phyloP scores from a whole-genome alignment of 495 filamentous ascomycete genomes.

The Amphirosellinia nigrospora region DNA sequence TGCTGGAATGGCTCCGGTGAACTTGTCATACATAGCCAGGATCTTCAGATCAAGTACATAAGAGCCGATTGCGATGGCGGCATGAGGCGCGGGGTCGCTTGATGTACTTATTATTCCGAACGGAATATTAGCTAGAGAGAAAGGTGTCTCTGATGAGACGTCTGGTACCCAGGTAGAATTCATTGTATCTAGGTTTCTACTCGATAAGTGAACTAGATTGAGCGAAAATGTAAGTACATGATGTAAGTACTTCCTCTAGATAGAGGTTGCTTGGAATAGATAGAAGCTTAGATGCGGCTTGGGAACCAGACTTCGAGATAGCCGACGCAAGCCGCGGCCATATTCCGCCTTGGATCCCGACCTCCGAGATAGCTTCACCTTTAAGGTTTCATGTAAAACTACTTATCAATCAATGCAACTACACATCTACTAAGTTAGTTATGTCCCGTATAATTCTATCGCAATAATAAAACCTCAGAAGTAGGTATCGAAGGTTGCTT shows the following conservation, averaged over 20 bases:
- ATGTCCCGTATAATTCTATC: too few relatives aligned
- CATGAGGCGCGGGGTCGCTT: slow-evolving; percentile 59
- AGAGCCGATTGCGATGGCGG: slow-evolving; percentile 80
- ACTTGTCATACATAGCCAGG: slow-evolving; percentile 64
- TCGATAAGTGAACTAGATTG: not conserved
- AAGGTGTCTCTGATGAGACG: slow-evolving; percentile 52
- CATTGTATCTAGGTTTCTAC: slow-evolving; percentile 27
- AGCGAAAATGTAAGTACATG: not conserved
- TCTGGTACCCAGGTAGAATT: slow-evolving; percentile 46
- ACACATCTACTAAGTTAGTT: too few relatives aligned
- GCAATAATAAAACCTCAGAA: too few relatives aligned
- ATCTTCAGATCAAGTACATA: slow-evolving; percentile 76
- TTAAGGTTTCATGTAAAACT: too few relatives aligned
- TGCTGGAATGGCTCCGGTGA: slow-evolving; percentile 61
- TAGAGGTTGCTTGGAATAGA: not conserved
- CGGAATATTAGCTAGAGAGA: slow-evolving; percentile 89
- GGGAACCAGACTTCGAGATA: not conserved
- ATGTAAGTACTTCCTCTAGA: not conserved
- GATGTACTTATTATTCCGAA: slow-evolving; percentile 84
- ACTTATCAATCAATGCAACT: too few relatives aligned
- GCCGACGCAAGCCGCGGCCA: slow-evolving; percentile 17
- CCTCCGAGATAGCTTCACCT: not conserved
- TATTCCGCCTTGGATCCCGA: slow-evolving; percentile 3
- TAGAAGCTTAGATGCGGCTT: not conserved
- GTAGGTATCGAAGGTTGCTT: too few relatives aligned